Evolutionary conservation across 75 land plant genomes (phyloP).

Genomic region (Cupressus sempervirens): DNA sequence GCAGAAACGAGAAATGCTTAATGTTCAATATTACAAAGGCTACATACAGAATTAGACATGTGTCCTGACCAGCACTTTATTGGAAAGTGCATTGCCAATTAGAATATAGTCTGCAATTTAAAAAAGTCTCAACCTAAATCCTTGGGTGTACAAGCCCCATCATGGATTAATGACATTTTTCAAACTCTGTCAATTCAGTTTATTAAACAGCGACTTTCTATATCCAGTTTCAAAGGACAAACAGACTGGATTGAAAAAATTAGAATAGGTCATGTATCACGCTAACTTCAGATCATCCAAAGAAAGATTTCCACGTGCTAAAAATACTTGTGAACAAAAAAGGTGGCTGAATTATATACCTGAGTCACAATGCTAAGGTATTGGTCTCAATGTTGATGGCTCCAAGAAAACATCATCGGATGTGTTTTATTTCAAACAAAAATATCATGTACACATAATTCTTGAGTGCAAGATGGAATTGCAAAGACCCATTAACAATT

Average conservation of each 20-base stretch:
- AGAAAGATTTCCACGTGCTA: neutral
- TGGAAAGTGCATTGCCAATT: neutral
- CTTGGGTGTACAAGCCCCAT: neutral
- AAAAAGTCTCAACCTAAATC: neutral
- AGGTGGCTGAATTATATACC: neutral
- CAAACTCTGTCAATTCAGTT: neutral
- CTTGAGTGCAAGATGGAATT: neutral
- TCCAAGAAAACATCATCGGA: neutral
- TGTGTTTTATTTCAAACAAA: neutral
- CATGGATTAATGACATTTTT: neutral
- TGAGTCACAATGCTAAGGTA: neutral
- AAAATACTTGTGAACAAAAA: neutral
- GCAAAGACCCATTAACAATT: neutral
- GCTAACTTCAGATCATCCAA: neutral
- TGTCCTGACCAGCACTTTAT: neutral
- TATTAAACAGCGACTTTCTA: neutral
- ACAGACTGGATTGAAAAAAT: neutral
- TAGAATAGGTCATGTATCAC: neutral
- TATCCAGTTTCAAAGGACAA: neutral
- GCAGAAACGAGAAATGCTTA: neutral
- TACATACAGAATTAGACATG: neutral
- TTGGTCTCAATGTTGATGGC: neutral
- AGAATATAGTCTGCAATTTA: neutral
- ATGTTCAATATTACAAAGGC: neutral
- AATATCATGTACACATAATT: neutral